phyloP scores from a whole-genome alignment of 2,329 filamentous ascomycete species.

The Cryphonectria nitschkei region DNA sequence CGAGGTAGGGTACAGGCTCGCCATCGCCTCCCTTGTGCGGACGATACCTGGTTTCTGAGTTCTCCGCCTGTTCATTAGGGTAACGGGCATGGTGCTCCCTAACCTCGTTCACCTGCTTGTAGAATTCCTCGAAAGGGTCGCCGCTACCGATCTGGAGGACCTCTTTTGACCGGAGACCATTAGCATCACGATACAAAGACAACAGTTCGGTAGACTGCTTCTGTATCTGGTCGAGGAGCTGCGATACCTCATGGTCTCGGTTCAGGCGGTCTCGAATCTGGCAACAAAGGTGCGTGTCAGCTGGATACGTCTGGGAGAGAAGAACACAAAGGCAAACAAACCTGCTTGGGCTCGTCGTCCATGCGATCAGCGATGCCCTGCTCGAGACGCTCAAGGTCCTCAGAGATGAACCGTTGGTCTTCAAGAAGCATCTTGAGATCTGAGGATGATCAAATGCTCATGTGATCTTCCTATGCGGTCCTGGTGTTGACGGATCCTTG shows the following conservation, averaged over 20 bases:
- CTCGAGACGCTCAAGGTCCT: conserved; percentile 95
- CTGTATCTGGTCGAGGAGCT: conserved; percentile 86
- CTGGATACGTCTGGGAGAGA: neutral
- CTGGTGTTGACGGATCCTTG: neutral
- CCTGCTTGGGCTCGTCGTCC: conserved; percentile 84
- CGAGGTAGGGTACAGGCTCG: conserved; percentile 65
- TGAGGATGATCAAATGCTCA: neutral
- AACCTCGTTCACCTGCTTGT: conserved; percentile 78
- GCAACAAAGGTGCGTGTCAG: conserved; percentile 31
- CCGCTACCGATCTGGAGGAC: conserved; percentile 82
- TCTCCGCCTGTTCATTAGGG: conserved; percentile 93
- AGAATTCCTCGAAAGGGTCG: conserved; percentile 89
- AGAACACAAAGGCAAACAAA: conserved; percentile 42
- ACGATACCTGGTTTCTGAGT: conserved; percentile 91
- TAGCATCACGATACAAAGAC: conserved; percentile 81
- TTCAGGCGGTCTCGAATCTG: conserved; percentile 88
- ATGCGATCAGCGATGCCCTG: conserved; percentile 90
- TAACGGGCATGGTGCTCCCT: conserved; percentile 89
- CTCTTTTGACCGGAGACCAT: conserved; percentile 74
- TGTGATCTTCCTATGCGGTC: neutral
- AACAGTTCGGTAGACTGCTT: conserved; percentile 80
- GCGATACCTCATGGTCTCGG: conserved; percentile 87
- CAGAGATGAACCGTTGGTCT: conserved; percentile 90
- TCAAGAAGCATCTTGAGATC: conserved; percentile 73
- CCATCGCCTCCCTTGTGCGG: conserved; percentile 62